These are phyloP conservation scores for Rhynchospora tenuis DNA, from an alignment of 176 grass and related monocot genomes.

Conservation along the genomic window DNA sequence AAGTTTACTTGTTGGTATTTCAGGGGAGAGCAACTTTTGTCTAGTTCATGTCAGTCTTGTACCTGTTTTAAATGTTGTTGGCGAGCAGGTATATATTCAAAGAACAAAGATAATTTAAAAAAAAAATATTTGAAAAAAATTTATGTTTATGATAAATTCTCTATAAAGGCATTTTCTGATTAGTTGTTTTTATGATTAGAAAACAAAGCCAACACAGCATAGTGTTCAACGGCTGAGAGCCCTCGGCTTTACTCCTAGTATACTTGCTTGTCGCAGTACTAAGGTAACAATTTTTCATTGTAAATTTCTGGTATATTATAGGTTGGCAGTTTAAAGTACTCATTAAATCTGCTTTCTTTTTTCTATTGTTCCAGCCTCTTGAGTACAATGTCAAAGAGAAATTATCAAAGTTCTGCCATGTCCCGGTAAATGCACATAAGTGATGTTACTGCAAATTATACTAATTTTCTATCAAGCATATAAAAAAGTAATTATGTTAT, in stretches of 20 bases:
- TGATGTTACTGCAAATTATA: neutral
- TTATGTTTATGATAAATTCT: neutral
- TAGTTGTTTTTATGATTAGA: constrained; percentile 21
- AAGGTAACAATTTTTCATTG: constrained; percentile 19
- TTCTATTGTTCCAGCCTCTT: constrained; percentile 26
- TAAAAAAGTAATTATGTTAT: neutral
- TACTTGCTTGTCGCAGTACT: constrained; percentile 44
- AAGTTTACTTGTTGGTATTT: constrained; percentile 8
- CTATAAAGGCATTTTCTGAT: neutral
- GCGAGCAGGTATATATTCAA: constrained; percentile 37
- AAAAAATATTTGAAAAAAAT: neutral
- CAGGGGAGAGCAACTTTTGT: constrained; percentile 39
- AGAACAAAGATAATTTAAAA: neutral
- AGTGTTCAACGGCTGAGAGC: constrained; percentile 43
- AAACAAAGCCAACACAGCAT: constrained; percentile 56
- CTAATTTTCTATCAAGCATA: neutral
- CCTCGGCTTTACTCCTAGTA: constrained; percentile 38
- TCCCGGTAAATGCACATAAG: constrained; percentile 20
- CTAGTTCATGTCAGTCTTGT: constrained; percentile 42
- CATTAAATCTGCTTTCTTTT: neutral
- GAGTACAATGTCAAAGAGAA: constrained; percentile 43
- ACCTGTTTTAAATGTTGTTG: constrained; percentile 39
- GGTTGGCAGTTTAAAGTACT: neutral
- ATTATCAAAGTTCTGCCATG: constrained; percentile 43
- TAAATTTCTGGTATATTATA: neutral